Conservation (phyloP, 306 rosid genomes). For the Geum urbanum region DNA sequence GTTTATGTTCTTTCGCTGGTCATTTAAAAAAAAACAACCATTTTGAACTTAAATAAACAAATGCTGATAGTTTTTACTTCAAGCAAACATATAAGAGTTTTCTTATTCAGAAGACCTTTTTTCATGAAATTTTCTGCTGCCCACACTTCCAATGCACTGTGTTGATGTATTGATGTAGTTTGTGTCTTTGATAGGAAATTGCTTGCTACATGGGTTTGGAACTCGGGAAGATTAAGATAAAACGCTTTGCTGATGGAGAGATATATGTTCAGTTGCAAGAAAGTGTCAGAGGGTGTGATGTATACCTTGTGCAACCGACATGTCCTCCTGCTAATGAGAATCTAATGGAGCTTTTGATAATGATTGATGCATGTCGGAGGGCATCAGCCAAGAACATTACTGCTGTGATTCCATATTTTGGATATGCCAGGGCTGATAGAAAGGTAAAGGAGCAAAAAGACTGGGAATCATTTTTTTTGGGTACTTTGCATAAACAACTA, state of each 20-base stretch:
- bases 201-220: slow-evolving; percentile 94
- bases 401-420: slow-evolving; percentile 92
- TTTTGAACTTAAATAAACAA: background rate
- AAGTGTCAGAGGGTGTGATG: slow-evolving; percentile 97
- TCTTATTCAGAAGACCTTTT: background rate
- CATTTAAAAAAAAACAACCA: background rate
- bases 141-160: background rate
- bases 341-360: slow-evolving; percentile 89
- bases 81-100: background rate
- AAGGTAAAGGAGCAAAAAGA: slow-evolving; percentile 45
- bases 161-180: slow-evolving; percentile 18
- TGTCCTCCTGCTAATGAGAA: slow-evolving; percentile 97
- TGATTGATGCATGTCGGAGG: slow-evolving; percentile 94
- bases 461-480: background rate
- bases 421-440: slow-evolving; percentile 97
- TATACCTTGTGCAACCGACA: slow-evolving; percentile 87
- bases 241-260: slow-evolving; percentile 93
- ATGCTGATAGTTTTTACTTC: background rate
- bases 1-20: background rate
- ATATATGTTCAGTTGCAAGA: slow-evolving; percentile 96
- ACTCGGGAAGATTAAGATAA: slow-evolving; percentile 80
- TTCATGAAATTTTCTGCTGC: background rate
- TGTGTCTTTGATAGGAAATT: slow-evolving; percentile 58
- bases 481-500: background rate
- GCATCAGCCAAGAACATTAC: slow-evolving; percentile 94